Evolutionary conservation across 2,329 filamentous ascomycete species (phyloP), one percentile per base, ranked within the genome.

Genomic region (Pyricularia grisea): DNA sequence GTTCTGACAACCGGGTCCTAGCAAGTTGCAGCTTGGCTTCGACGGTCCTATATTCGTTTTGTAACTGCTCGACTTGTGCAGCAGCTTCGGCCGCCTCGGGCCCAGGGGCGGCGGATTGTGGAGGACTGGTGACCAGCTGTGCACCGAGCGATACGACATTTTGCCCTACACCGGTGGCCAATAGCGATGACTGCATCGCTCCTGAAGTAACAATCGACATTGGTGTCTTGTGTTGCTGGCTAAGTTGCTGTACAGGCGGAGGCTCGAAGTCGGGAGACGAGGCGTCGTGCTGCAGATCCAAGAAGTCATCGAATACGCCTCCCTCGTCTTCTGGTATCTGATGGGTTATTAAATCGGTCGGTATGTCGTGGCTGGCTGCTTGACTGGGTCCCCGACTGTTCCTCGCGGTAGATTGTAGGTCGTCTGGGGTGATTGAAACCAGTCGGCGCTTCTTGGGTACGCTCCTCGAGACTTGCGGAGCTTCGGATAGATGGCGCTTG

Each of bases 21-120:
- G 66, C 66, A 23, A 55, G 20, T n/a, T 28, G 33, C 6, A 67
- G 55, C 50, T 61, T 60, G 66, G 28, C 55, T 25, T 36, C 33
- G 12, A 67, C 42, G 42, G 55, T 55, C 20, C 61, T 30, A 27
- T 67, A 67, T 28, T 67, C 50, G n/a, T 67, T 58, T 27, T 60
- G 66, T 11, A 61, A n/a, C 14, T 30, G 27, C 25, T 30, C 28
- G 55, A 61, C 55, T 30, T 58, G 66, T 17, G 42, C 28, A 27
- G 66, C 66, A 28, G 42, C 55, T n/a, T 67, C 66, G 23, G 42
- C 42, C 6, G 55, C 27, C 20, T 67, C 66, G 10, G 55, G 17
- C 2, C 42, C 28, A 25, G 28, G 50, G 27, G 27, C 10, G 25
- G 42, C 27, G 66, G 66, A 61, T 25, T 33, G 55, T 28, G 66